Evolutionary conservation across 805 yeast species (phyloP), one percentile per base, ranked within the genome.

Genomic region (Zygosaccharomyces bailii): DNA sequence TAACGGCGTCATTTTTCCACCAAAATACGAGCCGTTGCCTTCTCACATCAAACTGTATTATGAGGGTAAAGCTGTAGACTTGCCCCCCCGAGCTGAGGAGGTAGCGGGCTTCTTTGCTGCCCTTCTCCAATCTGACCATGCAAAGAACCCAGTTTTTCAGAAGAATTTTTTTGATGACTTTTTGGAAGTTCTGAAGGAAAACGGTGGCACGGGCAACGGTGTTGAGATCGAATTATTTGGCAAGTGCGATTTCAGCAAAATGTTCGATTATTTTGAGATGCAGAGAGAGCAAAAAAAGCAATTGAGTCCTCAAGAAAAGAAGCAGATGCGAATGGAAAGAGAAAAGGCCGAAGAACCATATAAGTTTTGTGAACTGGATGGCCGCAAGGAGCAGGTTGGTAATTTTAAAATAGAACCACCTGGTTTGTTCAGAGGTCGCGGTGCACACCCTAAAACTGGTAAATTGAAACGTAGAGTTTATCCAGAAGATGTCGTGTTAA

Each of bases 361-460:
- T 68, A 86, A 86, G 58, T 80, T 76, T 19, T 91, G 98, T 69
- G 61, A 76, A 25, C 69, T 91, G 38, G 87, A 91, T 61, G 97
- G 96, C 13, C 76, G 96, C 54, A 84, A 78, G 57, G 96, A 91
- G 59, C 90, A 83, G 56, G 95, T 91, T 23, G 97, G 97, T 18
- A 91, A 91, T 62, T 91, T 91, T 65, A 74, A 91, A 59, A 82
- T 91, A 39, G 99, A 91, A 72, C 98, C 98, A 24, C 98, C 99
- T 0, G 97, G 96, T 1, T 70, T 91, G 44, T 91, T 90, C 62
- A 75, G 97, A 65, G 99, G 98, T 34, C 85, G 98, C 65, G 98
- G 97, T 59, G 89, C 91, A 0, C 98, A 90, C 64, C 98, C 98
- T 13, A 88, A 86, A 64, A 90, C 97, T 1, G 99, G 99, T 34